These are phyloP conservation scores for Aspergillus neotritici DNA, from an alignment of 2,329 filamentous ascomycete species.

Conservation along the genomic window DNA sequence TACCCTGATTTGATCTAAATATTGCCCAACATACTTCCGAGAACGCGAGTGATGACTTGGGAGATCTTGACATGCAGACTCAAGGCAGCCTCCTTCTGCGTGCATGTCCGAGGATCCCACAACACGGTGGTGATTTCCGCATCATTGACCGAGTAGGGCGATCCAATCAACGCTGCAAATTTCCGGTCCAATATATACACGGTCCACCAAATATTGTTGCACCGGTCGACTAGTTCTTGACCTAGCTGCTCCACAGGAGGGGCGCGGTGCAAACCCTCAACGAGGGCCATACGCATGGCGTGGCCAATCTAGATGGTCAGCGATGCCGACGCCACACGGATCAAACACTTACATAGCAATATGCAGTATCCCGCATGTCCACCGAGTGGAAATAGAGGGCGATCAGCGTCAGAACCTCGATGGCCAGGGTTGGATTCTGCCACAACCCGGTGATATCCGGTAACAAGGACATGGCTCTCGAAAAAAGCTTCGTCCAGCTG, in stretches of 20 bases:
- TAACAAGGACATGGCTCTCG: constrained; percentile 38
- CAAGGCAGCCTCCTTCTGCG: constrained; percentile 31
- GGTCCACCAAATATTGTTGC: constrained; percentile 52
- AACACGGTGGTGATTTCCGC: constrained; percentile 44
- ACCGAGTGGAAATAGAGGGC: constrained; percentile 47
- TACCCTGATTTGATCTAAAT: background rate
- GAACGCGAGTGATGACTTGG: constrained; percentile 34
- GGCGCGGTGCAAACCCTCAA: constrained; percentile 50
- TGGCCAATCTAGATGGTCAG: constrained; percentile 45
- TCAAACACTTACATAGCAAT: constrained; percentile 41
- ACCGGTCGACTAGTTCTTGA: constrained; percentile 43
- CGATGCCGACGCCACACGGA: background rate
- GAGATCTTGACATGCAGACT: constrained; percentile 39
- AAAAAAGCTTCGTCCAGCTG: constrained; percentile 40
- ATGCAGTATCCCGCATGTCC: constrained; percentile 46
- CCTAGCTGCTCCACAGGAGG: constrained; percentile 46
- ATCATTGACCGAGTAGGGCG: constrained; percentile 48
- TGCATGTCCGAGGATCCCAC: constrained; percentile 35
- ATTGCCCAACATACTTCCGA: constrained; percentile 28
- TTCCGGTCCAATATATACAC: constrained; percentile 51
- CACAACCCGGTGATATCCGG: constrained; percentile 38
- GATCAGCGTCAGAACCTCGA: constrained; percentile 47
- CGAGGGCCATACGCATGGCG: constrained; percentile 49
- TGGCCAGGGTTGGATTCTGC: constrained; percentile 38
- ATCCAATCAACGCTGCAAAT: constrained; percentile 51